Evolutionary conservation across 106 monocot species (phyloP), one percentile per base, ranked within the genome.

Genomic region (Acanthochlamys bracteata): DNA sequence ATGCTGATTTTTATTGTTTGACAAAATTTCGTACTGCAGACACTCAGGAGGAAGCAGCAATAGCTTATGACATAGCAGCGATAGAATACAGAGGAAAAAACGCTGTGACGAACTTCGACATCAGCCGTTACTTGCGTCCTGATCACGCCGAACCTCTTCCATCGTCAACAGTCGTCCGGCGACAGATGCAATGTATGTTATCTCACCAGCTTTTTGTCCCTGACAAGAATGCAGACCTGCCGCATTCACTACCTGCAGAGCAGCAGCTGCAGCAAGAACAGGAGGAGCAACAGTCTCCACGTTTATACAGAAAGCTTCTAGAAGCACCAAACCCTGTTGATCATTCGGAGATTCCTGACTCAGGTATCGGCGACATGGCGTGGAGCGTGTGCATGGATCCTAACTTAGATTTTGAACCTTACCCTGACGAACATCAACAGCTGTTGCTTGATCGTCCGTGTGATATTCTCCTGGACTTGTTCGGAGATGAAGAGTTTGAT

Each of bases 31-130:
- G 49, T 9, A 49, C 3, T 17, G 49, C 66, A 96, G 95, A 75
- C 47, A 96, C 95, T 1, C 84, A 96, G 53, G 90, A 96, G 69
- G 95, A 96, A 66, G 95, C 95, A 19, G 95, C 95, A 0, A 72
- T 75, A 42, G 95, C 95, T 13, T 96, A 96, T 47, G 95, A 96
- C 66, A 69, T 80, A 15, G 95, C 95, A 11, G 95, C 90, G 0
- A 74, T 96, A 17, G 84, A 90, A 42, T 81, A 80, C 82, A 75
- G 90, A 73, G 95, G 95, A 0, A 52, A 59, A 21, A 76, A 60
- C 24, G 95, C 95, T 0, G 87, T 96, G 8, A 96, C 95, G 67
- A 96, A 96, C 80, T 96, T 96, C 33, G 82, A 88, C 66, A 68
- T 76, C 39, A 96, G 76, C 68, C 59, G 65, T 69, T 96, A 96